Base-by-base conservation (phyloP, 2,329 filamentous ascomycete genomes). In the Talaromyces marneffei region DNA sequence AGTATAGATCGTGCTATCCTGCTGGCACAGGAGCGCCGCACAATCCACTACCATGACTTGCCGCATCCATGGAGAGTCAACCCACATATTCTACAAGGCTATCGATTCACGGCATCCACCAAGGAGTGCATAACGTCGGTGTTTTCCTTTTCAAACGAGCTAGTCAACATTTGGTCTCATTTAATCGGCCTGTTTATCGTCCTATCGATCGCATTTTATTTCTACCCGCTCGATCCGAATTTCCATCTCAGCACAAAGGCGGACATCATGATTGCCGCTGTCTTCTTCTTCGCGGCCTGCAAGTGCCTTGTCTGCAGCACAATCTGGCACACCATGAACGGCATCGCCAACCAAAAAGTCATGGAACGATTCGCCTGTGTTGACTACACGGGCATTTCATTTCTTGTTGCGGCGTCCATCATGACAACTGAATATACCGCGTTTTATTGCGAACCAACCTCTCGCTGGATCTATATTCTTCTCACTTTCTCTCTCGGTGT, bases 311-410 rank as follows among this genome's bases (percentile, higher is more conserved):
- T 93, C 72, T 99, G 94, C 86, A 95, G 90, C 64, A 93, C 89
- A 65, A 87, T 97, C 71, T 99, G 94, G 94, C 94, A 99, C 79
- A 97, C 94, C 27, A 97, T 99, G 92, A 96, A 93, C 79, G 91
- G 91, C 69, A 95, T 97, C 59, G 92, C 93, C 18, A 90, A 96
- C 67, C 87, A 96, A 70, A 85, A 87, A 20, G 85, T 96, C 44
- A 89, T 99, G 78, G 94, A 96, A 73, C 89, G 92, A 64, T 97
- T 99, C 70, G 94, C 94, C 18, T 99, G 94, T 74, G 92, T 99
- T 62, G 94, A 99, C 75, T 99, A 99, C 77, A 97, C 94, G 0
- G 94, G 94, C 60, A 99, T 99, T 67, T 96, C 92, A 1, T 81
- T 99, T 56, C 84, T 99, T 27, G 94, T 99, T 57, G 74, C 94